Evolutionary conservation across 106 monocot species (phyloP), one percentile per base, ranked within the genome.

Genomic region (Dactylorhiza incarnata): DNA sequence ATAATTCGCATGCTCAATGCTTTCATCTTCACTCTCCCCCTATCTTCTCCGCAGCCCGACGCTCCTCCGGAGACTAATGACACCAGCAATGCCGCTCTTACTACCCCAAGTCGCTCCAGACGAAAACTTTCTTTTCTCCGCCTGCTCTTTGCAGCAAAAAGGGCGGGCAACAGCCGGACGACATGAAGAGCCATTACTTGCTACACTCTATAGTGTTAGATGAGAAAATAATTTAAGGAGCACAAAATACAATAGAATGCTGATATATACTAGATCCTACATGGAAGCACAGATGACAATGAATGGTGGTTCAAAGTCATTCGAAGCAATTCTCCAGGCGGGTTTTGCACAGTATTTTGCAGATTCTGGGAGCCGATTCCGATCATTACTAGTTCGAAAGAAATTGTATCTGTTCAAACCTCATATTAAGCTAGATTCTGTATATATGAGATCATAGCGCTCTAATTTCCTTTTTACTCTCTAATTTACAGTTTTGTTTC

Each of bases 91-190:
- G 73, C 72, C 45, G 44, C 73, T 11, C 79, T 83, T 26, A 83
- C 83, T 45, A 68, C 85, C 13, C 69, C 89, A 5, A 61, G 82
- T 14, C 68, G 84, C 9, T 52, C 85, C 7, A 82, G 84, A 11
- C 83, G 87, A 20, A 91, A 89, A 82, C 89, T 89, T 22, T 95
- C 95, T 76, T 95, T 95, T 65, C 78, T 95, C 17, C 83, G 82
- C 45, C 86, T 83, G 68, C 68, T 86, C 48, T 86, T 86, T 74
- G 83, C 76, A 4, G 80, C 79, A 45, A 86, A 86, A 68, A 86
- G 68, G 47, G 70, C 83, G 4, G 70, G 79, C 49, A 87, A 83
- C 68, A 83, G 67, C 48, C 81, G 75, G 47, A 72, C 72, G 20
- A 48, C 83, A 75, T 88, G 76, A 82, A 45, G 45, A 9, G 4